Evolutionary conservation across 1,139 yeast species (phyloP), one percentile per base, ranked within the genome.

Genomic region (Kluyveromyces marxianus): DNA sequence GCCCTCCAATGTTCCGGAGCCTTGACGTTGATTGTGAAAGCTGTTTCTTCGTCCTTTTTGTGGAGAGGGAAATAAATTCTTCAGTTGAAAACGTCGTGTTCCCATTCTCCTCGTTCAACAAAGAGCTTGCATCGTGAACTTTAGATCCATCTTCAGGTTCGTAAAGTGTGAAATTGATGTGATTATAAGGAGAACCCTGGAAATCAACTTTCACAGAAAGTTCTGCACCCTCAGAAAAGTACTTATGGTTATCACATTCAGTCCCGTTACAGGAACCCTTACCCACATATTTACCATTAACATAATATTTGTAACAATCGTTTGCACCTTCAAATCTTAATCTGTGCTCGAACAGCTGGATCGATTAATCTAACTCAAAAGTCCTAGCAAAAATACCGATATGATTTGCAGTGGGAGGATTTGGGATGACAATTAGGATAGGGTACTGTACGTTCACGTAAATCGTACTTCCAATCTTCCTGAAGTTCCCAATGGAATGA

Each of bases 291-390:
- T 39, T n/a, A 5, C 25, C 4, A 31, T 39, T 39, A 10, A 39
- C 41, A 31, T 30, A 39, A 3, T 30, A n/a, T 25, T 39, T 35
- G 28, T 24, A 39, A 31, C 41, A 24, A 32, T 39, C 30, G 34
- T 39, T 35, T 8, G 30, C 41, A 39, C 41, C 41, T 25, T 39
- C 41, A 28, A 39, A 39, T 39, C 41, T 39, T 8, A 39, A 8
- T 31, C 41, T 29, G 35, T 39, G 28, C 28, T 32, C 21, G 35
- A 24, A 24, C 35, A 8, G 7, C 35, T 27, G 10, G 25, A 14
- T 21, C 10, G 26, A 39, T 10, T 29, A 8, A 33, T 33, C 35
- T 14, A 33, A 14, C 14, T 14, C n/a, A 14, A 33, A 33, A 33
- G 35, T 33, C 5, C 41, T 21, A 24, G 28, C 25, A 10, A 30